Percentiles rank a stretch among this genome's conserved stretches.
These are phyloP conservation scores for Fonsecaea nubica DNA, from an alignment of 2,329 filamentous ascomycete genomes.

Conservation along the genomic window DNA sequence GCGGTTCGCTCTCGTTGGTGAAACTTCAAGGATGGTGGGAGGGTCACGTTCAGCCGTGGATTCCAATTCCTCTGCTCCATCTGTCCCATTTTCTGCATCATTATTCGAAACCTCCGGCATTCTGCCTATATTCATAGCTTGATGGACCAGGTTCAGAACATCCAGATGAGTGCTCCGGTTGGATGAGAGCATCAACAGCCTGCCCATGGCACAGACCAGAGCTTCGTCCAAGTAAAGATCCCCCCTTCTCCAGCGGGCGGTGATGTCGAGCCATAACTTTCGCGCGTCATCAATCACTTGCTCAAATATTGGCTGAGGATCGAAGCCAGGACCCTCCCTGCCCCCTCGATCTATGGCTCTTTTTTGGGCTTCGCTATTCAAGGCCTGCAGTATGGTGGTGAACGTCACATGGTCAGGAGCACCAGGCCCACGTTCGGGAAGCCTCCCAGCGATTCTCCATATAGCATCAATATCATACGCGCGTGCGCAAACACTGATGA, in stretches of 20 bases:
- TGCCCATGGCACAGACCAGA: slow-evolving; percentile 81
- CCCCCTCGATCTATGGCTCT: slow-evolving; percentile 40
- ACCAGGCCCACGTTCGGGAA: slow-evolving; percentile 68
- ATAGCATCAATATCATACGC: slow-evolving; percentile 79
- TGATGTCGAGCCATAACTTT: slow-evolving; percentile 79
- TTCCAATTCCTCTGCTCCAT: slow-evolving; percentile 1
- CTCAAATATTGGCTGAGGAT: slow-evolving; percentile 41
- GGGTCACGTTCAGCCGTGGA: slow-evolving; percentile 6
- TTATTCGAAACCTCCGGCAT: neutral
- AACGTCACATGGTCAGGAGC: slow-evolving; percentile 77
- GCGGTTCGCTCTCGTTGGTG: neutral
- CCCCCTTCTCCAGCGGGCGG: slow-evolving; percentile 75
- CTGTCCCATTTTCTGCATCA: slow-evolving; percentile 48
- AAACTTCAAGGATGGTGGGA: slow-evolving; percentile 3
- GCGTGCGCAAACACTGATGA: slow-evolving; percentile 79
- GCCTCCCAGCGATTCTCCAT: slow-evolving; percentile 75
- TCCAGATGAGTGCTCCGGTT: slow-evolving; percentile 70
- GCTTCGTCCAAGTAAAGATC: slow-evolving; percentile 76
- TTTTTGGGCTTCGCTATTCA: slow-evolving; percentile 59
- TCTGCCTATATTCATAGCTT: slow-evolving; percentile 73
- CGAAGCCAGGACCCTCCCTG: slow-evolving; percentile 39
- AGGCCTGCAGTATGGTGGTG: slow-evolving; percentile 79
- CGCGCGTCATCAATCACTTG: slow-evolving; percentile 69
- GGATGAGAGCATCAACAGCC: slow-evolving; percentile 71
- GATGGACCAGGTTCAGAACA: slow-evolving; percentile 75